phyloP scores from a whole-genome alignment of 176 grass and related monocot species.

The Triticum urartu region DNA sequence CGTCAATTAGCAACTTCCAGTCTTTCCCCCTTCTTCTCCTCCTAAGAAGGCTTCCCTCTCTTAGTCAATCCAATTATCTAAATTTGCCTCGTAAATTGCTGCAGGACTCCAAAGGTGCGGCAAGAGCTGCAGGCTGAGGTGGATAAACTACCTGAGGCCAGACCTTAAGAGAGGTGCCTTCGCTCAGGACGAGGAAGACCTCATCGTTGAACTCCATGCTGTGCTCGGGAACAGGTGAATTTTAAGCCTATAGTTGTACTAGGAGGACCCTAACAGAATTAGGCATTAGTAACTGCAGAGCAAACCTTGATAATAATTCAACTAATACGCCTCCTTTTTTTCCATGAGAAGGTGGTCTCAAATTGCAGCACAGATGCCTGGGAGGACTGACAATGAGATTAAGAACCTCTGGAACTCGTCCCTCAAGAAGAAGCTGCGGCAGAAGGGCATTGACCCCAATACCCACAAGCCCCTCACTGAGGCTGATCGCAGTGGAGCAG shows the following conservation, averaged over 20 bases:
- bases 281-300: background rate
- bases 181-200: constrained; percentile 67
- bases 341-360: constrained; percentile 62
- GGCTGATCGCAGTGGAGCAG: constrained; percentile 33
- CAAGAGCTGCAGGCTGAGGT: constrained; percentile 86
- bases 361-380: constrained; percentile 70
- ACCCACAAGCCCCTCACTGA: constrained; percentile 68
- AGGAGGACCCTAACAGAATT: constrained; percentile 24
- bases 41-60: background rate
- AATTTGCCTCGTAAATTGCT: constrained; percentile 23
- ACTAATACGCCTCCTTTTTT: constrained; percentile 28
- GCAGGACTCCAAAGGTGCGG: constrained; percentile 83
- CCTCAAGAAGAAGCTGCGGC: constrained; percentile 76
- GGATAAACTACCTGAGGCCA: constrained; percentile 89
- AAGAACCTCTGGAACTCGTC: constrained; percentile 80
- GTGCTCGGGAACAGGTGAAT: constrained; percentile 73
- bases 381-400: constrained; percentile 79
- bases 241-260: constrained; percentile 6
- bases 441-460: constrained; percentile 75
- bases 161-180: constrained; percentile 84
- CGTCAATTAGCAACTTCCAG: background rate
- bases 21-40: constrained; percentile 7
- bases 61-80: constrained; percentile 13
- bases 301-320: constrained; percentile 27
- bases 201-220: constrained; percentile 76